Base-by-base conservation (phyloP, 1,284 basidiomycete genomes). In the Stygiomarasmius scandens region DNA sequence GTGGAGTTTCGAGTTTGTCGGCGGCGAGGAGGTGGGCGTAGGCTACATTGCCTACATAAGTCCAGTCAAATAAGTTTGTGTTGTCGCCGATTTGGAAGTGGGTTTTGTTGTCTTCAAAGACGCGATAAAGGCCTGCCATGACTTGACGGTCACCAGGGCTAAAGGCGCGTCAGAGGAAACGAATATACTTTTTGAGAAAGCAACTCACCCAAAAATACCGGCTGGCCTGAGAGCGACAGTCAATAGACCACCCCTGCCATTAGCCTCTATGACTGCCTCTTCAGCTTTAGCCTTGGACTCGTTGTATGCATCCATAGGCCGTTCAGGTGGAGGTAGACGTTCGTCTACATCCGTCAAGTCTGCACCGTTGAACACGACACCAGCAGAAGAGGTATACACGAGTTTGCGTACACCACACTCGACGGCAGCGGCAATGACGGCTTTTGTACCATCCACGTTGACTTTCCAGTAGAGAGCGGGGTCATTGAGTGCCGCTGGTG, bases 231-330 rank as follows among this genome's bases (percentile, higher is more conserved):
- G 75, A 14, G 96, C 93, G 47, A 96, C 93, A 0, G 97, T 99
- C 61, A 92, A 75, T 8, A 98, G 79, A 2, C 90, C 92, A 23
- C 85, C 83, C 63, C 88, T 83, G 3, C 88, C 90, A 68, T 98
- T 99, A 10, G 96, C 93, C 36, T 82, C 84, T 2, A 99, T 78
- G 2, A 98, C 89, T 46, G 92, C 79, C 47, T 82, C 80, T 74
- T 99, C 97, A 0, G 93, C 96, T 66, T 90, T 85, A 19, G 92
- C 92, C 76, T 99, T 99, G n/a, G 95, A 96, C 64, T 93, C 91
- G 71, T 96, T 98, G 76, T 99, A 99, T 0, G 92, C 89, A 71
- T 98, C 96, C 70, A 96, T 81, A 1, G 90, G 84, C 48, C 83
- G 83, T 43, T 83, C 81, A 0, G 95, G 95, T 65, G 85, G 85